Evolutionary conservation across 345 rosid genomes (phyloP).

Genomic region (Sonneratia alba): DNA sequence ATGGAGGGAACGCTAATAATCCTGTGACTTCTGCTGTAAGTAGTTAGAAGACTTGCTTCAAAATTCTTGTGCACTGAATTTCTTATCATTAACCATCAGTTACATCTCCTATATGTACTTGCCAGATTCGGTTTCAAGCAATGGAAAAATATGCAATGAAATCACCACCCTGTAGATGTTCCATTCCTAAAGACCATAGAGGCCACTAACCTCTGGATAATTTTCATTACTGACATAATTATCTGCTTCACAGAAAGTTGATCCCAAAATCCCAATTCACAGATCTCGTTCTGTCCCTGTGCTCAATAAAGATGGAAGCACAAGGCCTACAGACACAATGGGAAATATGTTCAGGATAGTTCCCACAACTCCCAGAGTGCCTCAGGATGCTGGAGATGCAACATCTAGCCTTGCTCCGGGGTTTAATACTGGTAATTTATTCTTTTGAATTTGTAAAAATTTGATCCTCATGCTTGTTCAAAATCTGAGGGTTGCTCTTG

Average conservation of each 20-base stretch:
- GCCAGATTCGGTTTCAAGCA: neutral
- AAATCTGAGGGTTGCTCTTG: neutral
- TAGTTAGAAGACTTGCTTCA: conserved; percentile 2
- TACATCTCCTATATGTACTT: neutral
- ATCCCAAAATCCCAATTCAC: conserved; percentile 38
- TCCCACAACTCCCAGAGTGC: conserved; percentile 42
- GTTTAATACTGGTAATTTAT: conserved; percentile 32
- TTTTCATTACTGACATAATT: conserved; percentile 17
- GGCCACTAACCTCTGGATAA: neutral
- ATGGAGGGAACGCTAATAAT: conserved; percentile 43
- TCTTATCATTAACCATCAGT: neutral
- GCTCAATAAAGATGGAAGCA: conserved; percentile 50
- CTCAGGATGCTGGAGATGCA: conserved; percentile 19
- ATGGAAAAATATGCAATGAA: neutral
- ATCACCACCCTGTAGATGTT: neutral
- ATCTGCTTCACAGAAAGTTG: conserved; percentile 47
- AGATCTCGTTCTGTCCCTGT: conserved; percentile 84
- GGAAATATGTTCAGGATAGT: conserved; percentile 56
- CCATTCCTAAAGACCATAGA: no score
- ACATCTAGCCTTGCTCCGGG: conserved; percentile 22
- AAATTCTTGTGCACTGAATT: neutral
- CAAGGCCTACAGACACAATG: conserved; percentile 28
- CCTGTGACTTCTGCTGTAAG: conserved; percentile 37
- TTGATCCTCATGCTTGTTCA: neutral
- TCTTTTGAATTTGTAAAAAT: neutral